A percentile compares a stretch with the other conserved stretches of the same genome.
Evolutionary conservation across 2,329 filamentous ascomycete species (phyloP).

Genomic region (Fusarium odoratissimum): DNA sequence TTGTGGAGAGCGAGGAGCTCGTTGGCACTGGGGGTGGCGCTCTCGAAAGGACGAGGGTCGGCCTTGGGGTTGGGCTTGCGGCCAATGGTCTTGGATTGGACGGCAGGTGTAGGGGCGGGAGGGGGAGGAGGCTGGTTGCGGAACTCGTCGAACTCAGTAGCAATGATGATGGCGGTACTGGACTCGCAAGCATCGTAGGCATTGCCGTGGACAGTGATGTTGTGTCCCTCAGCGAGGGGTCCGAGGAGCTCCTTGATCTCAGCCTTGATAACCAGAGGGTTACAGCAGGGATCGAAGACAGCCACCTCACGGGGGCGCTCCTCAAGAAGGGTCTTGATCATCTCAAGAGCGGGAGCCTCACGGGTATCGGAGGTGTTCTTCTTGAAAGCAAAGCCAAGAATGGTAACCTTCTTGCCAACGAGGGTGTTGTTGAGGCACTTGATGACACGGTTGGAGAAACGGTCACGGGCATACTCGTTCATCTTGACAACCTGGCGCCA

Average conservation of each 20-base stretch:
- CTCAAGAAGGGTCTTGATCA: constrained; percentile 73
- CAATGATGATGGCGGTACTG: constrained; percentile 64
- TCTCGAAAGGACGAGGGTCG: constrained; percentile 61
- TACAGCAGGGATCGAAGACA: constrained; percentile 75
- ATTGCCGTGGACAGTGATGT: constrained; percentile 60
- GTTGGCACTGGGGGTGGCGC: constrained; percentile 53
- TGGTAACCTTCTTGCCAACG: constrained; percentile 75
- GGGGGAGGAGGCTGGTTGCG: constrained; percentile 54
- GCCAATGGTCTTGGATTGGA: constrained; percentile 48
- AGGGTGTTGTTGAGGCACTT: constrained; percentile 76
- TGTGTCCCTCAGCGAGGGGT: constrained; percentile 54
- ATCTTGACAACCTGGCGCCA: constrained; percentile 80
- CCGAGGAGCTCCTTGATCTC: constrained; percentile 62
- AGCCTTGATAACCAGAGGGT: constrained; percentile 60
- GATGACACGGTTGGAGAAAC: constrained; percentile 75
- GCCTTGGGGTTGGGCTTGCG: constrained; percentile 54
- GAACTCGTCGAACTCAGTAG: constrained; percentile 69
- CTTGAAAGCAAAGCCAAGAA: constrained; percentile 84
- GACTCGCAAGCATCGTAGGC: constrained; percentile 62
- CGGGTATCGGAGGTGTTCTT: constrained; percentile 81
- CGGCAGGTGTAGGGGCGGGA: constrained; percentile 44
- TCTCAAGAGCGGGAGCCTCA: constrained; percentile 75
- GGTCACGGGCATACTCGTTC: constrained; percentile 79
- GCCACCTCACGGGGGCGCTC: constrained; percentile 73
- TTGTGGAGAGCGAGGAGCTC: constrained; percentile 62